Evolutionary conservation across 768 basidiomycete genomes (phyloP), one percentile per base, ranked within the genome.

Genomic region (Lactarius indigo): DNA sequence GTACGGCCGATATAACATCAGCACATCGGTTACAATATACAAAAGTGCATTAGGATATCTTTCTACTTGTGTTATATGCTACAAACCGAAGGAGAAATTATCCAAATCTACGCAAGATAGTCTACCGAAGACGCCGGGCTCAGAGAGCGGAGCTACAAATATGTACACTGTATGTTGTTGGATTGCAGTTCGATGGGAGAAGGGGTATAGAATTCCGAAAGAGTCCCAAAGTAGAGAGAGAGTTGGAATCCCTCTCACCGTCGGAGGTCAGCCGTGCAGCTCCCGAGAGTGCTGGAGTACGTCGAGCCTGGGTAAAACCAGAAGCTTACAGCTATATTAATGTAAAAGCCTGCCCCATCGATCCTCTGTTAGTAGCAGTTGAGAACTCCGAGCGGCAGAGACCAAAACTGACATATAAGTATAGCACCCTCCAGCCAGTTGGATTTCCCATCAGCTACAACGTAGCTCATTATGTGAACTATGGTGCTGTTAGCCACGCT

Each of bases 371-470:
- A 47, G 75, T 15, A 9, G 35, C 30, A 50, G 7, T n/a, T 18
- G 50, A 55, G 57, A 37, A 28, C 1, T 13, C 23, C 1, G 12
- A 35, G 41, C 47, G 52, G 17, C 17, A 1, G 20, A 42, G 23
- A 15, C 23, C 50, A 13, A 31, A 8, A 74, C 79, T 57, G 69
- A 84, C 88, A 86, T 64, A 92, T 84, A n/a, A 93, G 81, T 64
- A 92, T 87, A 71, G 87, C 76, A 28, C 92, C 93, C 76, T 96
- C 94, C n/a, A 97, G 81, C 87, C 94, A 97, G 75, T 96, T 96
- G 33, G 89, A 91, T 73, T 87, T 90, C 15, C 94, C 94, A 71
- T 97, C 96, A 58, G 86, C 84, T 6, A 96, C 84, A 26, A 89
- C 87, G 72, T 91, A 92, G 73, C 90, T 92, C 76, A 96, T 92